Percentiles rank a stretch among this genome's conserved stretches.
phyloP scores from a whole-genome alignment of 2,329 filamentous ascomycete species.

The Venturia nashicola region DNA sequence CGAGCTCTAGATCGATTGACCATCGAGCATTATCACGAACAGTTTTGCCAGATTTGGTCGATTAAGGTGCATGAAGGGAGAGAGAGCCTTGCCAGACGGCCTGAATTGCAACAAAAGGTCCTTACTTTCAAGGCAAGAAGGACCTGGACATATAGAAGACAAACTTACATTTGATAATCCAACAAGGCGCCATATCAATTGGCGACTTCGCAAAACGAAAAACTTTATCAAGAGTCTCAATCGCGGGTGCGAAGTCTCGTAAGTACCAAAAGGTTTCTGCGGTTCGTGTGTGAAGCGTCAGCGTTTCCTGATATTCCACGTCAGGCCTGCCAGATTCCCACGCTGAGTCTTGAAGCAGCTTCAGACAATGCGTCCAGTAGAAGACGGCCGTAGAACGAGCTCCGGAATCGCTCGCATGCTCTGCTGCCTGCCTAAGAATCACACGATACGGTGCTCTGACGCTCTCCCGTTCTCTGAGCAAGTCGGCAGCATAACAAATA shows the following conservation, averaged over 20 bases:
- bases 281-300: constrained; percentile 64
- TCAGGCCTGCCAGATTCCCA: constrained; percentile 58
- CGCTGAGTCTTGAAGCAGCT: constrained; percentile 64
- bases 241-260: constrained; percentile 55
- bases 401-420: constrained; percentile 67
- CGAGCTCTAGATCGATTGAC: background rate
- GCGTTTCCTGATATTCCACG: constrained; percentile 74
- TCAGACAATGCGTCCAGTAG: constrained; percentile 67
- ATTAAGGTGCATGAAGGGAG: background rate
- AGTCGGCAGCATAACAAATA: constrained; percentile 62
- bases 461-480: constrained; percentile 56
- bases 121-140: constrained; percentile 37
- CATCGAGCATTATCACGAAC: background rate
- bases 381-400: constrained; percentile 70
- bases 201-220: constrained; percentile 30
- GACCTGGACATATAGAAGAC: constrained; percentile 45
- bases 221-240: constrained; percentile 42
- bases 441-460: constrained; percentile 57
- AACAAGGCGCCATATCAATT: constrained; percentile 72
- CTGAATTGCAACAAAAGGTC: background rate
- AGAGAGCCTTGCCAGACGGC: background rate
- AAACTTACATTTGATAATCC: constrained; percentile 54
- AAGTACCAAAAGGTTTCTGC: constrained; percentile 77
- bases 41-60: background rate
- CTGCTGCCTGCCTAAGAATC: constrained; percentile 67